Evolutionary conservation across 176 grass and related monocot genomes (phyloP).

Genomic region (Puya raimondii): DNA sequence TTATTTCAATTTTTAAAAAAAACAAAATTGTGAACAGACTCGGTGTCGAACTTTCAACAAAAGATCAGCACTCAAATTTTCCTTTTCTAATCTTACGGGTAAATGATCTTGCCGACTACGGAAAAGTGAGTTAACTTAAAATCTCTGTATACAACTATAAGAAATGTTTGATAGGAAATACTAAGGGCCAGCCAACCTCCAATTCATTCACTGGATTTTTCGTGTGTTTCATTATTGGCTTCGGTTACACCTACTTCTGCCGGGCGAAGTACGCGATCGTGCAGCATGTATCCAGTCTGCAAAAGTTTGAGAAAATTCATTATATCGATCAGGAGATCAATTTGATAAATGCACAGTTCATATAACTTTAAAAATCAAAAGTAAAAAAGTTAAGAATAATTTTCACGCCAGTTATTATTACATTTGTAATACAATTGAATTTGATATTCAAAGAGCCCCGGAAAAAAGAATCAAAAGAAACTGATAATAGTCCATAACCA

Average conservation of each 20-base stretch:
- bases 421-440: too few relatives aligned
- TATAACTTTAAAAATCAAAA: neutral
- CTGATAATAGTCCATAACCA: neutral
- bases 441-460: too few relatives aligned
- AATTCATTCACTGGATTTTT: neutral
- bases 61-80: too few relatives aligned
- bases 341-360: too few relatives aligned
- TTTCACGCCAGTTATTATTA: neutral
- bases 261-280: constrained; percentile 58
- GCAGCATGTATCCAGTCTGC: constrained; percentile 57
- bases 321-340: neutral
- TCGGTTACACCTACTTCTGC: constrained; percentile 51
- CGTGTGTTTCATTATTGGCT: neutral
- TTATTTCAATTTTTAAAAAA: too few relatives aligned
- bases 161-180: neutral
- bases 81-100: too few relatives aligned
- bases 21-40: too few relatives aligned
- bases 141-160: neutral
- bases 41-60: too few relatives aligned
- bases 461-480: neutral
- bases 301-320: neutral
- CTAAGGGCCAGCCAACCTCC: neutral
- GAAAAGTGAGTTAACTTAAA: neutral
- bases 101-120: too few relatives aligned
- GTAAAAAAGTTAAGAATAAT: neutral